Percentiles rank a stretch among this genome's conserved stretches.
phyloP scores from a whole-genome alignment of 2,329 filamentous ascomycete genomes.

The Purpureocillium lavendulum region DNA sequence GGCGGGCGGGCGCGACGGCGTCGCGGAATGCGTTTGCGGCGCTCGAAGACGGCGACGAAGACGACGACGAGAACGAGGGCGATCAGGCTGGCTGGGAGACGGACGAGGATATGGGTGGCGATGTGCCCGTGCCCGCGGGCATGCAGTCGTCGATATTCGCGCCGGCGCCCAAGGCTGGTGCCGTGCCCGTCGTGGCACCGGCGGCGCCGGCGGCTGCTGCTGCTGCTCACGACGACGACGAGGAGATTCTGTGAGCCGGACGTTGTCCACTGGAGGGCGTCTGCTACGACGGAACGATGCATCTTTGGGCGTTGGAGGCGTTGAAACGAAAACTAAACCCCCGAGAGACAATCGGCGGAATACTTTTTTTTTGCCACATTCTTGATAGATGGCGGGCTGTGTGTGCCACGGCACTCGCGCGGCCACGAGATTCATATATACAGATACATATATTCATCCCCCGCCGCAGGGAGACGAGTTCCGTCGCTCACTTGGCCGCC shows the following conservation, averaged over 20 bases:
- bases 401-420: too few species aligned
- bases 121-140: background rate
- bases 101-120: slow-evolving; percentile 25
- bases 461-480: too few species aligned
- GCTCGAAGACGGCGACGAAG: slow-evolving; percentile 13
- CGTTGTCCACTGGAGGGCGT: background rate
- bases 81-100: slow-evolving; percentile 17
- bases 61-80: slow-evolving; percentile 11
- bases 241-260: slow-evolving; percentile 18
- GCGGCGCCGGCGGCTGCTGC: slow-evolving; percentile 5
- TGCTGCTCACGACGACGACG: slow-evolving; percentile 17
- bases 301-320: too few species aligned
- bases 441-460: too few species aligned
- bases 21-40: slow-evolving; percentile 8
- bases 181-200: background rate
- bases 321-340: slow-evolving; percentile 5
- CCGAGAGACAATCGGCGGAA: background rate
- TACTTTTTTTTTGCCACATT: too few species aligned
- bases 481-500: background rate
- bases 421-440: too few species aligned
- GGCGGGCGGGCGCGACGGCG: slow-evolving; percentile 11
- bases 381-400: too few species aligned
- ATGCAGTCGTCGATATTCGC: background rate
- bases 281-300: background rate
- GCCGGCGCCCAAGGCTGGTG: background rate